Evolutionary conservation across 2,329 filamentous ascomycete species (phyloP).

Genomic region (Colletotrichum graminicola): DNA sequence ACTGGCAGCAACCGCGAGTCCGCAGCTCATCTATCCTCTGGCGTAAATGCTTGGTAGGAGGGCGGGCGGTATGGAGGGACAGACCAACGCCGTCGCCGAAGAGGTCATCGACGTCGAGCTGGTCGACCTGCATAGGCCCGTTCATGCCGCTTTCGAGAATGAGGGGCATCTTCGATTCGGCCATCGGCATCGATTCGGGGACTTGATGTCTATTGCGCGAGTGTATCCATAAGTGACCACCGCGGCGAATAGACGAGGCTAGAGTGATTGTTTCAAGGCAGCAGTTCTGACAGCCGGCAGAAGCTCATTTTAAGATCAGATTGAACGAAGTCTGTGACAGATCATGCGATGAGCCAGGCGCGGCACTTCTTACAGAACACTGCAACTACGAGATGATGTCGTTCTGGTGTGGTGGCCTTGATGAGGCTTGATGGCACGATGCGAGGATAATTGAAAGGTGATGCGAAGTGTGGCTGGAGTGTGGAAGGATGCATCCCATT

Average conservation of each 20-base stretch:
- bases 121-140: constrained; percentile 62
- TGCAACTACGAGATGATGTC: constrained; percentile 10
- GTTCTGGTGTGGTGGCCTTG: constrained; percentile 20
- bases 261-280: constrained; percentile 22
- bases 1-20: constrained; percentile 84
- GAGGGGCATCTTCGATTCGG: constrained; percentile 59
- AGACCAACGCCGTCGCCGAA: constrained; percentile 78
- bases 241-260: constrained; percentile 14
- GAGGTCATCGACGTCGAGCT: constrained; percentile 77
- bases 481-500: constrained; percentile 2
- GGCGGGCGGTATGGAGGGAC: constrained; percentile 63
- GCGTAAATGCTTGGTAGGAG: constrained; percentile 74
- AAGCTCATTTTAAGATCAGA: constrained; percentile 26
- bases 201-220: background rate
- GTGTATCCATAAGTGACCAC: constrained; percentile 13
- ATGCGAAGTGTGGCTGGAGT: constrained; percentile 24
- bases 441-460: background rate
- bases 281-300: constrained; percentile 9
- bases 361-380: background rate
- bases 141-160: constrained; percentile 64
- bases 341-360: background rate
- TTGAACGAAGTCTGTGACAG: background rate
- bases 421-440: constrained; percentile 5
- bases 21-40: constrained; percentile 83
- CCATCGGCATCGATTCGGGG: constrained; percentile 45